Conservation (phyloP, 257 asterid species). For the Scutellaria minor region DNA sequence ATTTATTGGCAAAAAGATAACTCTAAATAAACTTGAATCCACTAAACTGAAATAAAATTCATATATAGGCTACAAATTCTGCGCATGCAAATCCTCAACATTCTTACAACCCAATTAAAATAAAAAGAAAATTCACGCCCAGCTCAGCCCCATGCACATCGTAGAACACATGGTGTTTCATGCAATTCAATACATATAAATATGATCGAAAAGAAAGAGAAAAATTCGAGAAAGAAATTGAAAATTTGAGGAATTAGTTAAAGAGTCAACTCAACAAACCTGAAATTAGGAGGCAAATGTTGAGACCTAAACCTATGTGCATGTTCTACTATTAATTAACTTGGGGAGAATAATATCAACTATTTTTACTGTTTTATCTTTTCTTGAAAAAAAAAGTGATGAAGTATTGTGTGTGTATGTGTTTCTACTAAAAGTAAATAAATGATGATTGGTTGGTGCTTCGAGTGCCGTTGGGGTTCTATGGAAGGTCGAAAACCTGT, state of each 20-base stretch:
- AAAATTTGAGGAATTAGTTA: not conserved
- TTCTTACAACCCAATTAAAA: too few species aligned
- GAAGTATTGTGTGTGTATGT: constrained; percentile 3
- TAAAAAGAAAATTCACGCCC: too few species aligned
- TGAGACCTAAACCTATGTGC: constrained; percentile 30
- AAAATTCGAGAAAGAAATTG: not conserved
- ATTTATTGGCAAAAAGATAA: too few species aligned
- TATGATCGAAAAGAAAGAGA: not conserved
- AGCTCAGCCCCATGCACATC: not conserved
- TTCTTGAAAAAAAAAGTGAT: constrained; percentile 13
- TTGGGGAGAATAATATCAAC: too few species aligned
- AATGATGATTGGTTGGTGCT: constrained; percentile 41
- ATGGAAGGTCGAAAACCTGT: constrained; percentile 43
- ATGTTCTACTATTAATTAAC: constrained; percentile 30
- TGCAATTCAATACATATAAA: not conserved
- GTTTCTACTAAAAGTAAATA: too few species aligned
- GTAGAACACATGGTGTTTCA: not conserved
- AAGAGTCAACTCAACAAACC: constrained; percentile 35
- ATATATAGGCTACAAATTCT: too few species aligned
- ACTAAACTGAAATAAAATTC: too few species aligned
- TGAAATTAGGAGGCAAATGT: constrained; percentile 36
- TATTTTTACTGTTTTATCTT: not conserved
- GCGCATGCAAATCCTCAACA: too few species aligned
- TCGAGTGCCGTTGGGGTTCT: constrained; percentile 53
- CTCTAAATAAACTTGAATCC: too few species aligned